phyloP scores from a whole-genome alignment of 371 early-diverging fungal genomes.

The Haplosporangium sp. region DNA sequence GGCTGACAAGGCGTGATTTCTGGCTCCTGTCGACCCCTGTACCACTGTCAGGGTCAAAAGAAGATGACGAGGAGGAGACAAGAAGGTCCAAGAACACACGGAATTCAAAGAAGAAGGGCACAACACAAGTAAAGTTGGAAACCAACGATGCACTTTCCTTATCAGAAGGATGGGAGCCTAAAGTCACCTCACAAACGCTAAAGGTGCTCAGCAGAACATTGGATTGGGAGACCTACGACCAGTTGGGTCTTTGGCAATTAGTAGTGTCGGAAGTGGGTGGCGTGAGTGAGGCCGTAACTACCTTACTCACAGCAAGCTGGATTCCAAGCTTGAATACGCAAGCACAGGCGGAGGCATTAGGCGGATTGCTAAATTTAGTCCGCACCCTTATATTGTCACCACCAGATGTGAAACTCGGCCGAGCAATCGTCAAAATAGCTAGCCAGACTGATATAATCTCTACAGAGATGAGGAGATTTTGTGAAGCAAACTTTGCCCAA shows the following conservation, averaged over 20 bases:
- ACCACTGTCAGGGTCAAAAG: background rate
- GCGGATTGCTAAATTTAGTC: conserved; percentile 38
- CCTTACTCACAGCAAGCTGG: conserved; percentile 36
- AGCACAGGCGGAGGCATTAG: conserved; percentile 30
- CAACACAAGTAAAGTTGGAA: conserved; percentile 1
- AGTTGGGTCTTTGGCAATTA: conserved; percentile 51
- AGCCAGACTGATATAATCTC: conserved; percentile 24
- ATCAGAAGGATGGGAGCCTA: conserved; percentile 23
- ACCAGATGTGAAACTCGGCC: conserved; percentile 30
- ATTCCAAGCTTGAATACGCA: conserved; percentile 20
- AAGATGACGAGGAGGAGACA: conserved; percentile 17
- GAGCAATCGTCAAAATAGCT: conserved; percentile 32
- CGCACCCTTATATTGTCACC: conserved; percentile 28
- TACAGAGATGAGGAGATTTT: conserved; percentile 38
- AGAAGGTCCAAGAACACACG: conserved; percentile 16
- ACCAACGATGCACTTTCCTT: conserved; percentile 3
- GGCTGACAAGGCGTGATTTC: conserved; percentile 25
- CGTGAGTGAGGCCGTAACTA: conserved; percentile 15
- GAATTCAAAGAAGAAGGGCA: conserved; percentile 10
- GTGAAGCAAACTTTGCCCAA: conserved; percentile 22
- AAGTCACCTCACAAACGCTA: conserved; percentile 12
- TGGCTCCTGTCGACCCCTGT: conserved; percentile 23
- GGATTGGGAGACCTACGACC: conserved; percentile 45
- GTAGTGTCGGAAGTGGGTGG: conserved; percentile 44
- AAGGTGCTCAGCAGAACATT: conserved; percentile 30